These are phyloP conservation scores for Nakazawaea laoshanensis DNA, from an alignment of 805 yeast genomes.

Conservation along the genomic window DNA sequence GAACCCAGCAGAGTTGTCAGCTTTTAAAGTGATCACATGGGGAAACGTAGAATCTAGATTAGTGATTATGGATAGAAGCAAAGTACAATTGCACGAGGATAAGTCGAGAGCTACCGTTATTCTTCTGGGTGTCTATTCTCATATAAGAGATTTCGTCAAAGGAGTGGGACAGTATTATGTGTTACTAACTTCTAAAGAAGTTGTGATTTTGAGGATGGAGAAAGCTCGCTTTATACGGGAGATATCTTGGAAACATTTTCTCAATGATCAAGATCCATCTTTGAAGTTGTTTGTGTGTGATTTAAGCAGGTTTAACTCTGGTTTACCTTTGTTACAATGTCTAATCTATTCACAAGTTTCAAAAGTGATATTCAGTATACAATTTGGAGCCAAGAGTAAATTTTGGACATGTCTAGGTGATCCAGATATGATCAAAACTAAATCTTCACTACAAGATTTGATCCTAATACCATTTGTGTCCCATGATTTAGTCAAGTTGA, in stretches of 20 bases:
- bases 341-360: conserved; percentile 20
- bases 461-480: neutral
- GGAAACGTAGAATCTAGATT: conserved; percentile 21
- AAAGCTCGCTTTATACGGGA: conserved; percentile 30
- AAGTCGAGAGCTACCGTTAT: conserved; percentile 24
- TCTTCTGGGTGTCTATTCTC: conserved; percentile 46
- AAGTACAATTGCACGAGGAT: conserved; percentile 26
- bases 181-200: conserved; percentile 58
- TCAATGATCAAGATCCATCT: conserved; percentile 48
- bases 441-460: too few relatives aligned
- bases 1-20: conserved; percentile 45
- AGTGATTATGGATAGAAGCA: conserved; percentile 33
- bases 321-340: conserved; percentile 15
- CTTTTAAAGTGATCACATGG: conserved; percentile 47
- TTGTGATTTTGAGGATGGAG: conserved; percentile 38
- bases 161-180: conserved; percentile 31
- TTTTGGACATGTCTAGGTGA: conserved; percentile 17
- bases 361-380: conserved; percentile 20
- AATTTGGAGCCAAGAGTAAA: conserved; percentile 19
- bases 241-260: conserved; percentile 67
- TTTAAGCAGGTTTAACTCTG: conserved; percentile 1
- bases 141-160: conserved; percentile 33
- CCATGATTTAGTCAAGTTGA: neutral
- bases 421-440: neutral
- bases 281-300: conserved; percentile 28